phyloP scores from a whole-genome alignment of 108 stramenopile species.

The Seminavis robusta region DNA sequence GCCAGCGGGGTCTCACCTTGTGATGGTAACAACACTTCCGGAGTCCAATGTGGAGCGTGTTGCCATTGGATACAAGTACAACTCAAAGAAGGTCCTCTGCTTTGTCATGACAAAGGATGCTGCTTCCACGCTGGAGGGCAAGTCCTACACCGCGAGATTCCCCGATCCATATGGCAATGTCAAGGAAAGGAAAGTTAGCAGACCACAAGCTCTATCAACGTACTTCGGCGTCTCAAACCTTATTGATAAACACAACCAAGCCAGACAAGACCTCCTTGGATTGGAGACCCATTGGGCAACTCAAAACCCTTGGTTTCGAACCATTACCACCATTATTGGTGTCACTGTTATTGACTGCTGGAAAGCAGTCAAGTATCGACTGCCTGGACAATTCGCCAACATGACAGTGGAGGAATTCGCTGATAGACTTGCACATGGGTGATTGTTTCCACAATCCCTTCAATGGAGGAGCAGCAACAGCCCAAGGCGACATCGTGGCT shows the following conservation, averaged over 20 bases:
- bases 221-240: constrained; percentile 2
- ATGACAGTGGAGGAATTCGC: no score
- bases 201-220: not conserved
- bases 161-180: no score
- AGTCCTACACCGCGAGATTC: no score
- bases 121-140: no score
- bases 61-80: constrained; percentile 17
- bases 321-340: constrained; percentile 23
- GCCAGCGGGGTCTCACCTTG: constrained; percentile 12
- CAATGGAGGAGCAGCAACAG: no score
- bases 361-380: no score
- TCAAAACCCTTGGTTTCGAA: constrained; percentile 15
- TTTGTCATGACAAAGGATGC: not conserved
- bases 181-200: constrained; percentile 5
- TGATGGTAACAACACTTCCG: constrained; percentile 9
- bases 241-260: constrained; percentile 27
- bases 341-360: constrained; percentile 24
- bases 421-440: no score
- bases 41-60: constrained; percentile 7
- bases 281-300: constrained; percentile 26
- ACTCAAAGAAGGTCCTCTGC: not conserved
- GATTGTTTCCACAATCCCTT: no score
- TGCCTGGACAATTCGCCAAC: no score
- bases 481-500: no score
- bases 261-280: constrained; percentile 8